These are phyloP conservation scores for Myochromella boudieri DNA, from an alignment of 768 basidiomycete genomes.

Conservation along the genomic window DNA sequence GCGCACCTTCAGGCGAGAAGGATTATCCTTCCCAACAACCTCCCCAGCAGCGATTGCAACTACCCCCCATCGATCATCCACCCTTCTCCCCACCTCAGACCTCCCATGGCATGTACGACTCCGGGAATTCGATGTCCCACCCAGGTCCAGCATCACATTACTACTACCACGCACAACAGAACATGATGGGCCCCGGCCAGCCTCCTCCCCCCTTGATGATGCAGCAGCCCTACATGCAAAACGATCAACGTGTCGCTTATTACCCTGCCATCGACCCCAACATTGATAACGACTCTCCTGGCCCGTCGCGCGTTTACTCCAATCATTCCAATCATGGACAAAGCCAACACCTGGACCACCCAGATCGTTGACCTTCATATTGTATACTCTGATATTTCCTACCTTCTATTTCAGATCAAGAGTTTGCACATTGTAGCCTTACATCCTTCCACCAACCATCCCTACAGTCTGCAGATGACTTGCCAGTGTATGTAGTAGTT, in stretches of 20 bases:
- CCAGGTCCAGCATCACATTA: conserved; percentile 14
- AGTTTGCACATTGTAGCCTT: conserved; percentile 13
- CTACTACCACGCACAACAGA: conserved; percentile 17
- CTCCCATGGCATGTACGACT: conserved; percentile 17
- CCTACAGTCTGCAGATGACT: not conserved
- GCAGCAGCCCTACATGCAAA: conserved; percentile 18
- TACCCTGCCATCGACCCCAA: conserved; percentile 41
- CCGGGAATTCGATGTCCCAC: conserved; percentile 14
- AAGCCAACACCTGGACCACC: not conserved
- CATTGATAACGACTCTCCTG: conserved; percentile 19
- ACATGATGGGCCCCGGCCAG: conserved; percentile 22
- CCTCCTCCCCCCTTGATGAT: conserved; percentile 22
- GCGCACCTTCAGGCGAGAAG: conserved; percentile 9
- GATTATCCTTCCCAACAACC: conserved; percentile 17
- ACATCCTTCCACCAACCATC: not conserved
- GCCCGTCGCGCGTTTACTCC: conserved; percentile 6
- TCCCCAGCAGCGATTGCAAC: conserved; percentile 21
- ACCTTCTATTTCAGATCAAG: conserved; percentile 4
- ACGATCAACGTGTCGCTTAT: conserved; percentile 22
- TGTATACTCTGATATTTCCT: not conserved
- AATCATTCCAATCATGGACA: conserved; percentile 2
- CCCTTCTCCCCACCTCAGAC: conserved; percentile 20
- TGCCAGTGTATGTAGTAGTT: conserved; percentile 10
- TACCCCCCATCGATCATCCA: conserved; percentile 23
- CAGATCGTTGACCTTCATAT: conserved; percentile 7